Evolutionary conservation across 371 early-diverging fungal genomes (phyloP), one percentile per base, ranked within the genome.

Genomic region (Actinomortierella wolfii): DNA sequence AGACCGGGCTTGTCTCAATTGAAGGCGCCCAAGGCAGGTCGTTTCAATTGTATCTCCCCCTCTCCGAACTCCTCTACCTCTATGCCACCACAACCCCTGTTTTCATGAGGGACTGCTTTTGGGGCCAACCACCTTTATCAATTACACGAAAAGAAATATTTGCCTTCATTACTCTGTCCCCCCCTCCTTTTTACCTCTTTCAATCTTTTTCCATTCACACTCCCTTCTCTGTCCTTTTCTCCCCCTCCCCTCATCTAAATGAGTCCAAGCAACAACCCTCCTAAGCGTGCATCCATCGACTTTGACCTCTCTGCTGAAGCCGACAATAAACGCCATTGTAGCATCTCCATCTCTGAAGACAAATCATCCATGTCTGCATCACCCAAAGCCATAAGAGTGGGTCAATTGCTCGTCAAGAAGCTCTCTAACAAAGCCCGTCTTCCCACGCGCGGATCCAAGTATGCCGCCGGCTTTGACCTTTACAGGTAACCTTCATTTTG

Each of bases 401-500:
- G 73, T 3, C 51, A 56, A 39, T 64, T 86, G n/a, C 64, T 83
- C n/a, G 83, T 89, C 24, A 83, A 87, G 64, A 78, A 76, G 42
- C 69, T 89, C 9, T 85, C 83, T 14, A 76, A 83, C 21, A 81
- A 87, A n/a, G 97, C 94, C 29, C 79, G 80, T 25, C 57, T 94
- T 0, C 97, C 97, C 20, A 85, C 82, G 7, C 86, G 97, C 54
- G 95, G 95, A 6, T 90, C 92, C 34, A 57, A 75, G 23, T 63
- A 76, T 51, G 95, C 97, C 23, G 98, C 99, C 24, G 99, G 99
- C 25, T 99, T 97, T 70, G 99, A 98, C 74, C 82, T 99, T 8
- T 96, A 84, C 81, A 91, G 93, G 88, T 94, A 86, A 34, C 23
- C 4, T 6, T 34, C 11, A 34, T 34, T 34, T 6, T 34, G 18